Percentiles rank a stretch among this genome's conserved stretches.
These are phyloP conservation scores for Cinnamomum micranthum DNA, from an alignment of 164 flowering plant genomes.

Conservation along the genomic window DNA sequence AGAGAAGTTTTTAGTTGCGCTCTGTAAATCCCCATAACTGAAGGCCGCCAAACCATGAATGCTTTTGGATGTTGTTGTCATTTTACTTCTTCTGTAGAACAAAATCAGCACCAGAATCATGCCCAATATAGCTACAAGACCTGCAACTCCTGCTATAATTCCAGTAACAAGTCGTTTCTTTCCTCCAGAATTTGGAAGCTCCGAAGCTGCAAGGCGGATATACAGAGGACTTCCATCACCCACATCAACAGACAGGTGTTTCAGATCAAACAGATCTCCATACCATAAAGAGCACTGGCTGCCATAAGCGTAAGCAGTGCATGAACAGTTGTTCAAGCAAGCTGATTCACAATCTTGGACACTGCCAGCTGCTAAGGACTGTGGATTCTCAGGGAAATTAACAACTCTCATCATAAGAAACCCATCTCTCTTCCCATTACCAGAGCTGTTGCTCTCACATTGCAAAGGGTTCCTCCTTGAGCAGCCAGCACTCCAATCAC, in stretches of 20 bases:
- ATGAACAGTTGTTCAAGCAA: constrained; percentile 18
- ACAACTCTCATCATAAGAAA: constrained; percentile 7
- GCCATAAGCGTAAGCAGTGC: constrained; percentile 13
- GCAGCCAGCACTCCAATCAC: constrained; percentile 17
- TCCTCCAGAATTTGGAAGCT: background rate
- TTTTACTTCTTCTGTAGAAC: constrained; percentile 14
- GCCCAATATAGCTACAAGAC: constrained; percentile 9
- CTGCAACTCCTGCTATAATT: constrained; percentile 17
- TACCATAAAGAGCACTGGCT: constrained; percentile 14
- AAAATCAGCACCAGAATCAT: constrained; percentile 11
- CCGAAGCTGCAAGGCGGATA: background rate
- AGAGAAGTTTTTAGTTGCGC: constrained; percentile 42
- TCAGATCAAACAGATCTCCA: constrained; percentile 7
- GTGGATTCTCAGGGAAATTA: constrained; percentile 3
- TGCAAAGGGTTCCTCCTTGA: constrained; percentile 12
- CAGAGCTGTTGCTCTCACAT: constrained; percentile 9
- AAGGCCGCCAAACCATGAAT: constrained; percentile 33
- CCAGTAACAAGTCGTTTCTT: constrained; percentile 8
- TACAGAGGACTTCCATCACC: background rate
- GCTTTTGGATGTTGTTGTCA: constrained; percentile 2
- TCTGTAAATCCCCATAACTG: constrained; percentile 31
- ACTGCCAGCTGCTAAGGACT: background rate
- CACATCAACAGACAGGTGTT: background rate
- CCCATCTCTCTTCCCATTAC: background rate
- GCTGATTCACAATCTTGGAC: constrained; percentile 10